Conservation (phyloP, 116 monocot species). For the Iris pallida region DNA sequence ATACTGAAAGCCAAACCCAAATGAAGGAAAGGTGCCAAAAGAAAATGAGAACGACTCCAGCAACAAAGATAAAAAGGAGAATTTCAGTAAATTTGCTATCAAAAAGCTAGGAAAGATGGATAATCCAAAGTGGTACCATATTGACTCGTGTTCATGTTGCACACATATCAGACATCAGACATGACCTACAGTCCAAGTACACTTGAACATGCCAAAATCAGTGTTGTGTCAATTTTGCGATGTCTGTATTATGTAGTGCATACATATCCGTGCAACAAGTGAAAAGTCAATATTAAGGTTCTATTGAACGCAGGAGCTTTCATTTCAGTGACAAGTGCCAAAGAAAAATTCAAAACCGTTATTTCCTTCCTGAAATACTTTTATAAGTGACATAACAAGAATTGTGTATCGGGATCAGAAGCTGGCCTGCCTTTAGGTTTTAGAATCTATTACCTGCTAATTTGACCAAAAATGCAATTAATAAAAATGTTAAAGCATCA, state of each 20-base stretch:
- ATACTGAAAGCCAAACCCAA: too few species aligned
- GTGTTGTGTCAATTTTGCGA: too few species aligned
- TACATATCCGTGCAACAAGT: too few species aligned
- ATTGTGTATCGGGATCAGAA: not conserved
- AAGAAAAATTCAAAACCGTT: not conserved
- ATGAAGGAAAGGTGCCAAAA: too few species aligned
- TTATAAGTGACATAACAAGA: not conserved
- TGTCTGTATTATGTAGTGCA: too few species aligned
- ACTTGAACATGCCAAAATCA: too few species aligned
- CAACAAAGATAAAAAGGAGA: not conserved
- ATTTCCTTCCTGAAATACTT: not conserved
- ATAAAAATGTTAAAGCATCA: not conserved
- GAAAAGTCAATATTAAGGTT: not conserved
- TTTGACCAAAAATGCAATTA: not conserved
- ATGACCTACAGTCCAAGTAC: too few species aligned
- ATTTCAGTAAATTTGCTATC: not conserved
- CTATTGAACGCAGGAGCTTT: not conserved
- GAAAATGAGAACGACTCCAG: too few species aligned
- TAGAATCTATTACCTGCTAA: not conserved
- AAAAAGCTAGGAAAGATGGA: not conserved
- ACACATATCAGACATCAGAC: too few species aligned
- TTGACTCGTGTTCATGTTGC: too few species aligned
- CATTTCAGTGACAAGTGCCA: not conserved
- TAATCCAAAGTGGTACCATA: too few species aligned
- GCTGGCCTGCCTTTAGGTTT: not conserved